Percentiles rank a stretch among this genome's conserved stretches.
Evolutionary conservation across 2,329 filamentous ascomycete species (phyloP).

Genomic region (Plenodomus lindquistii): DNA sequence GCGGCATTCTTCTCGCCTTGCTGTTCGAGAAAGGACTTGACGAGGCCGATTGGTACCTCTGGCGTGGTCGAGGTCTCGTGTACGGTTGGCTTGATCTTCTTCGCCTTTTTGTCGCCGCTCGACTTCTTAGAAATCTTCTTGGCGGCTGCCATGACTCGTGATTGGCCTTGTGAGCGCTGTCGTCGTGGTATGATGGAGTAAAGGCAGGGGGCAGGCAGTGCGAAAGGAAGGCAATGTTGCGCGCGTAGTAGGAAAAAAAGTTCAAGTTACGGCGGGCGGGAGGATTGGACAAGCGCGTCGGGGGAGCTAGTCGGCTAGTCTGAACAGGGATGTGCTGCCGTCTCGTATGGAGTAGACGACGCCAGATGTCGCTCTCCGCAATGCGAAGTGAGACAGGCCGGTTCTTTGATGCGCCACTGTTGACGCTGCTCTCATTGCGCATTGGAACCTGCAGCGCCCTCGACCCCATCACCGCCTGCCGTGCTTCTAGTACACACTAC

Average conservation of each 20-base stretch:
- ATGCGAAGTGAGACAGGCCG: constrained; percentile 11
- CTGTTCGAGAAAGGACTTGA: constrained; percentile 40
- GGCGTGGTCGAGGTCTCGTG: constrained; percentile 7
- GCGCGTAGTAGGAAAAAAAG: constrained; percentile 21
- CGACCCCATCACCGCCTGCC: neutral
- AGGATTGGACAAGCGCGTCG: constrained; percentile 17
- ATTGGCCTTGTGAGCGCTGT: constrained; percentile 6
- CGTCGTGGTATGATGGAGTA: constrained; percentile 1
- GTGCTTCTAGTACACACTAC: neutral
- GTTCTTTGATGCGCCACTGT: constrained; percentile 9
- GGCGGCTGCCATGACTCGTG: constrained; percentile 28
- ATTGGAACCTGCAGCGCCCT: neutral
- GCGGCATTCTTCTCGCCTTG: constrained; percentile 40
- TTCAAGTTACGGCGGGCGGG: constrained; percentile 22
- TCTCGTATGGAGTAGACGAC: constrained; percentile 25
- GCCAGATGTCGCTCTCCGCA: constrained; percentile 20
- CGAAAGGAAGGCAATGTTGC: neutral
- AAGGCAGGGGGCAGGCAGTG: constrained; percentile 1
- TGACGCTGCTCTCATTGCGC: constrained; percentile 1
- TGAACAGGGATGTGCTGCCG: constrained; percentile 17
- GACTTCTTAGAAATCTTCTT: constrained; percentile 21
- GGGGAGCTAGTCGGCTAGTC: constrained; percentile 19
- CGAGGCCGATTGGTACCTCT: constrained; percentile 32
- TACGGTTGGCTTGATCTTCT: constrained; percentile 6
- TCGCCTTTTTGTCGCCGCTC: constrained; percentile 23